Percentiles rank a stretch among this genome's conserved stretches.
These are phyloP conservation scores for Periconia sp. DNA, from an alignment of 2,329 filamentous ascomycete genomes.

Conservation along the genomic window DNA sequence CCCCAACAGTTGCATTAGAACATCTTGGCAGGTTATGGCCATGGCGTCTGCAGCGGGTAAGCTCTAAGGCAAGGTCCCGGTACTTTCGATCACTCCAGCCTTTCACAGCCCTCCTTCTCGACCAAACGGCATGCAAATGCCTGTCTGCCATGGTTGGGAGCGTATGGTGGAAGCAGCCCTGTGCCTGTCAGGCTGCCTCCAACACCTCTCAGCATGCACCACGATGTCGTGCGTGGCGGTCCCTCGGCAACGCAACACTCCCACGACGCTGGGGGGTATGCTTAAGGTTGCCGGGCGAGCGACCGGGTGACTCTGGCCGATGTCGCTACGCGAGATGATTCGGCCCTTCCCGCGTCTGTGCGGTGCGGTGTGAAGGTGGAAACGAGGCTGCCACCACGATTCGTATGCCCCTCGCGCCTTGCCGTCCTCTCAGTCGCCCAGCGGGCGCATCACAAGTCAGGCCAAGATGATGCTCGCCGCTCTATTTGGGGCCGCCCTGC, in stretches of 20 bases:
- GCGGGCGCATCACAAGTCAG: constrained; percentile 29
- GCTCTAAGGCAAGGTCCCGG: constrained; percentile 21
- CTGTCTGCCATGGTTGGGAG: too few relatives aligned
- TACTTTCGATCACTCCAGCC: constrained; percentile 13
- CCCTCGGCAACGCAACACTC: constrained; percentile 12
- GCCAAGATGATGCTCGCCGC: constrained; percentile 27
- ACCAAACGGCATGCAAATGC: too few relatives aligned
- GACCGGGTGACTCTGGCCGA: constrained; percentile 29
- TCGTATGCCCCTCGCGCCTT: constrained; percentile 26
- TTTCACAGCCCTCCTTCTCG: constrained; percentile 15
- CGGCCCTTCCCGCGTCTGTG: constrained; percentile 32
- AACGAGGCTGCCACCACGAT: constrained; percentile 36
- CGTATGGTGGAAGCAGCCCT: too few relatives aligned
- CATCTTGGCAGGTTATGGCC: constrained; percentile 17
- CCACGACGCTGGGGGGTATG: constrained; percentile 20
- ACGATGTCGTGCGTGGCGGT: constrained; percentile 27
- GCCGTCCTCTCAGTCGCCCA: constrained; percentile 9
- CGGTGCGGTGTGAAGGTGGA: constrained; percentile 22
- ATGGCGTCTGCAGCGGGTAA: constrained; percentile 30
- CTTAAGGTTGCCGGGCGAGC: constrained; percentile 16
- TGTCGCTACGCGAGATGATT: constrained; percentile 39
- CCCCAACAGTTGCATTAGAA: constrained; percentile 12
- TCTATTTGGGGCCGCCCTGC: constrained; percentile 11
- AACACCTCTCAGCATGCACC: constrained; percentile 13
- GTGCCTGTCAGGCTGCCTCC: constrained; percentile 3